A percentile compares a stretch with the other conserved stretches of the same genome.
Evolutionary conservation across 1,284 basidiomycete species (phyloP).

Genomic region (Rhizoctonia solani): DNA sequence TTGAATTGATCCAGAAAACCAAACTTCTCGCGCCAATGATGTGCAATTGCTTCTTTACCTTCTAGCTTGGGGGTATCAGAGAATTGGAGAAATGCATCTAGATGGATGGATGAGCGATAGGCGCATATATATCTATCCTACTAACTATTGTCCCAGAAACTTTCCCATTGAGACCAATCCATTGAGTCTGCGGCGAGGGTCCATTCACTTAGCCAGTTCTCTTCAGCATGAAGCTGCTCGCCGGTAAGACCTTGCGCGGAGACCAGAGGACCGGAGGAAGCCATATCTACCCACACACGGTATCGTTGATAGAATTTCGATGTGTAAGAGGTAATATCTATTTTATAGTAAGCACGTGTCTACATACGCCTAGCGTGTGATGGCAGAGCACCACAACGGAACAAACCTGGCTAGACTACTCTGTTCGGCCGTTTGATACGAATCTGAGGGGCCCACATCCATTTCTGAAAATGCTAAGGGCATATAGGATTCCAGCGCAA

Average conservation of each 20-base stretch:
- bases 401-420: too few species aligned
- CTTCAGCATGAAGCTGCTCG: neutral
- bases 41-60: conserved; percentile 11
- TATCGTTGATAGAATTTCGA: too few species aligned
- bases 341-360: too few species aligned
- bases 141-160: conserved; percentile 19
- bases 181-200: conserved; percentile 4
- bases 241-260: conserved; percentile 7
- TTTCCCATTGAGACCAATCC: conserved; percentile 21
- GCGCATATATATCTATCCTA: neutral
- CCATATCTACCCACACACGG: neutral
- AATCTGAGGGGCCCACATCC: too few species aligned
- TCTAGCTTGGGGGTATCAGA: neutral
- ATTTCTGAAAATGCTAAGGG: too few species aligned
- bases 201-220: conserved; percentile 4
- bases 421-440: too few species aligned
- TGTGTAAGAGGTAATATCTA: too few species aligned
- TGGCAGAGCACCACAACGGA: too few species aligned
- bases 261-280: neutral
- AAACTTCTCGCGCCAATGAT: neutral
- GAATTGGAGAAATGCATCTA: conserved; percentile 27
- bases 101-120: too few species aligned
- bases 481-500: too few species aligned
- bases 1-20: neutral
- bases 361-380: too few species aligned